These are phyloP conservation scores for Pulveroboletus sp. DNA, from an alignment of 768 basidiomycete species.

Conservation along the genomic window DNA sequence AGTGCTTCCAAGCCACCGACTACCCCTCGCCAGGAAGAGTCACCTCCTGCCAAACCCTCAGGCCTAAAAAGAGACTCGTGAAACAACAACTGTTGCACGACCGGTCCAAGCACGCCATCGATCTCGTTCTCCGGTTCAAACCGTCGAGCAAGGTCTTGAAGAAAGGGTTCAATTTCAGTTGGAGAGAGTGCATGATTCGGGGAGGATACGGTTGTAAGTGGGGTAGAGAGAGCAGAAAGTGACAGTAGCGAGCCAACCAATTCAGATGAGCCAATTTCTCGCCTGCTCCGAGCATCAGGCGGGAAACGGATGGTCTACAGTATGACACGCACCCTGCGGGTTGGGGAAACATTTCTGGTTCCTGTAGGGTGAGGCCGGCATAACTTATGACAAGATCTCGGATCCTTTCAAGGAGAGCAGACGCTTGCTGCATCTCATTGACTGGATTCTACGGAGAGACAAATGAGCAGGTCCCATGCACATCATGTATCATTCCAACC, in stretches of 20 bases:
- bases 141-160: conserved; percentile 77
- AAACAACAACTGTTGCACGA: conserved; percentile 58
- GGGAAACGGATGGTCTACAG: not conserved
- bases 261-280: conserved; percentile 71
- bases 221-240: conserved; percentile 62
- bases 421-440: conserved; percentile 55
- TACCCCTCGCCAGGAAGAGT: conserved; percentile 83
- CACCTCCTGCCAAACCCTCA: conserved; percentile 69
- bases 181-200: conserved; percentile 52
- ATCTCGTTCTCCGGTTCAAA: conserved; percentile 81
- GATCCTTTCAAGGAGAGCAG: conserved; percentile 64
- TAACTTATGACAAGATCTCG: conserved; percentile 86
- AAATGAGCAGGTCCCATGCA: conserved; percentile 34
- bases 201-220: conserved; percentile 49
- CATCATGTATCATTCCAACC: conserved; percentile 33
- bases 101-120: conserved; percentile 72
- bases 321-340: conserved; percentile 57
- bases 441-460: conserved; percentile 44
- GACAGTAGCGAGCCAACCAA: conserved; percentile 79
- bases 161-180: conserved; percentile 71
- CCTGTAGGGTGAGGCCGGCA: conserved; percentile 83
- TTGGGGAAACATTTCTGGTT: conserved; percentile 93
- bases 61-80: conserved; percentile 60
- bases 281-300: conserved; percentile 38
- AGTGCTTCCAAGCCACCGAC: conserved; percentile 78